A percentile compares a stretch with the other conserved stretches of the same genome.
Conservation (phyloP, 2,329 filamentous ascomycete genomes). For the Phialophora tarda region DNA sequence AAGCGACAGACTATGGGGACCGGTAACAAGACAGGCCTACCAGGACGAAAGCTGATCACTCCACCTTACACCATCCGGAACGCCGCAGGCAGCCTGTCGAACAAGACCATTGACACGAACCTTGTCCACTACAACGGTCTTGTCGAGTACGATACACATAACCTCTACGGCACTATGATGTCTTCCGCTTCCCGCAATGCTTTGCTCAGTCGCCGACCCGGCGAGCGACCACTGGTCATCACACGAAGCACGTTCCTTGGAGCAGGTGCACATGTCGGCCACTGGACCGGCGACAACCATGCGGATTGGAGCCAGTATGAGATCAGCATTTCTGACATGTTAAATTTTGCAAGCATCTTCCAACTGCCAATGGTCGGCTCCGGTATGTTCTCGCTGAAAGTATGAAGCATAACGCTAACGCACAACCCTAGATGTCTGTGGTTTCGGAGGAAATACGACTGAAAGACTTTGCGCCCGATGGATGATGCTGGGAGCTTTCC, state of each 20-base stretch:
- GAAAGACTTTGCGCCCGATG: slow-evolving; percentile 76
- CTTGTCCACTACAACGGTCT: slow-evolving; percentile 71
- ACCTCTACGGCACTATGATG: slow-evolving; percentile 80
- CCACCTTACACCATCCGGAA: slow-evolving; percentile 71
- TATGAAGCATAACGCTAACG: neutral
- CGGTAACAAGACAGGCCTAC: slow-evolving; percentile 59
- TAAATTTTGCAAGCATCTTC: slow-evolving; percentile 68
- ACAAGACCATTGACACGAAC: slow-evolving; percentile 70
- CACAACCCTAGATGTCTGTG: slow-evolving; percentile 69
- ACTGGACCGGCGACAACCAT: slow-evolving; percentile 69
- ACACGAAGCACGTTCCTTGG: slow-evolving; percentile 78
- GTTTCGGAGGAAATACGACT: slow-evolving; percentile 70
- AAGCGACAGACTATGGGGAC: slow-evolving; percentile 28
- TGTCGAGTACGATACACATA: slow-evolving; percentile 76
- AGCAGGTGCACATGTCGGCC: slow-evolving; percentile 64
- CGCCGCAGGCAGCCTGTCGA: slow-evolving; percentile 57
- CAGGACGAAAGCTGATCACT: slow-evolving; percentile 66
- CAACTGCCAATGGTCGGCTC: slow-evolving; percentile 71
- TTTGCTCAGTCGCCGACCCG: slow-evolving; percentile 69
- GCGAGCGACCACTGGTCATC: slow-evolving; percentile 71
- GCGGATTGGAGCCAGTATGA: slow-evolving; percentile 65
- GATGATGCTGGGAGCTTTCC: slow-evolving; percentile 74
- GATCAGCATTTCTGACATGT: slow-evolving; percentile 62
- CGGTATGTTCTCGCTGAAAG: neutral
- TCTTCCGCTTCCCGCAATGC: slow-evolving; percentile 67